These are phyloP conservation scores for Heliocybe sulcata DNA, from an alignment of 1,284 basidiomycete genomes.

Conservation along the genomic window DNA sequence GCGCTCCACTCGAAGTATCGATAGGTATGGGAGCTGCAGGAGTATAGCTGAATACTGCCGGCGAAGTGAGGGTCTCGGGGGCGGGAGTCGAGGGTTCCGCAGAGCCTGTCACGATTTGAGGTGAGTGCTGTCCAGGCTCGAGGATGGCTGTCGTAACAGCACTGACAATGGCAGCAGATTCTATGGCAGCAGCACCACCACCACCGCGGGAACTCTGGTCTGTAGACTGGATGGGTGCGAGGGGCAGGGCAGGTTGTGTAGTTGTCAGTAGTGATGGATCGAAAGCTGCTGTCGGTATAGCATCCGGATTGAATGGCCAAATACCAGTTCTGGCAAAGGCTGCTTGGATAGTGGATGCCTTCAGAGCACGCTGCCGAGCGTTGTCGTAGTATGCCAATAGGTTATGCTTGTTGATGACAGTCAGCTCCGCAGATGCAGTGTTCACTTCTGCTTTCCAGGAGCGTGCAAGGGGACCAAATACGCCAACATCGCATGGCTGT, in stretches of 20 bases:
- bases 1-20: too few species aligned
- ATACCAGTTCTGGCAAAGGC: conserved; percentile 14
- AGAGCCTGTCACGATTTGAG: too few species aligned
- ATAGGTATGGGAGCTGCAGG: neutral
- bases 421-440: neutral
- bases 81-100: neutral
- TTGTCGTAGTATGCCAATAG: conserved; percentile 11
- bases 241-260: neutral
- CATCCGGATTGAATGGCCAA: conserved; percentile 11
- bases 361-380: conserved; percentile 11
- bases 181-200: too few species aligned
- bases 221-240: neutral
- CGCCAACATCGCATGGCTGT: conserved; percentile 18
- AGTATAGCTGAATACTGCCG: neutral
- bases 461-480: conserved; percentile 8
- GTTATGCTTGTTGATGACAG: conserved; percentile 8
- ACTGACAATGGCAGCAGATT: too few species aligned
- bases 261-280: neutral
- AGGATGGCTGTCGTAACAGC: too few species aligned
- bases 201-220: too few species aligned
- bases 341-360: conserved; percentile 9
- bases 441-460: neutral
- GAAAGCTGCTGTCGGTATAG: neutral
- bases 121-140: too few species aligned
- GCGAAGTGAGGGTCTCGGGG: too few species aligned